phyloP scores from a whole-genome alignment of 139 green algal genomes.

The Chlorella sp. region DNA sequence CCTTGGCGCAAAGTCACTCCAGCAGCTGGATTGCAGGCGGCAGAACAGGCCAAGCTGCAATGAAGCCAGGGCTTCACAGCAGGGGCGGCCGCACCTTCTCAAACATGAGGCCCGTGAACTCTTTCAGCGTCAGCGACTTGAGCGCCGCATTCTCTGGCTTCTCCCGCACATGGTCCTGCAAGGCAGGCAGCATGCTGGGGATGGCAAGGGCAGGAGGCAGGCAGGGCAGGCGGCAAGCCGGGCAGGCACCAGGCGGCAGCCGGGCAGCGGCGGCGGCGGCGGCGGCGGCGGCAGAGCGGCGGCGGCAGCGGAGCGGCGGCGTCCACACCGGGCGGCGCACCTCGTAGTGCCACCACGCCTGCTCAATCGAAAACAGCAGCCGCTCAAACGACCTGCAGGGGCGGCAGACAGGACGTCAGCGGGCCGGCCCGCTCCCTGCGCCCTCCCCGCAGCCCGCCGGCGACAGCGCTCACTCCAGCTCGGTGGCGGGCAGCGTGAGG shows the following conservation, averaged over 20 bases:
- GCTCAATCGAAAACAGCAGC: constrained; percentile 94
- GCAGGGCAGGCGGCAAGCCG: not conserved
- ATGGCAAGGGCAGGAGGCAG: no score
- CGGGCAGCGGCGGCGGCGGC: not conserved
- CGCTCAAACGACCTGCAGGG: constrained; percentile 82
- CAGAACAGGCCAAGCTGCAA: no score
- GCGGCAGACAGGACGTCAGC: not conserved
- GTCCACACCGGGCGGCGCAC: constrained; percentile 43
- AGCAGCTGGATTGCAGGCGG: no score
- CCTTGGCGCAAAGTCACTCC: no score
- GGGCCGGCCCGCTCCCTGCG: not conserved
- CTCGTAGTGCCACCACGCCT: constrained; percentile 98
- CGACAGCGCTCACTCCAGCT: constrained; percentile 68
- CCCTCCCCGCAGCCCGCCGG: not conserved
- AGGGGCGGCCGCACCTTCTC: constrained; percentile 27
- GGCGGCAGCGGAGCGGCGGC: not conserved
- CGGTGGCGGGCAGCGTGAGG: constrained; percentile 81
- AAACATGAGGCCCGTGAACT: constrained; percentile 85
- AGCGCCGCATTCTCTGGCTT: constrained; percentile 34
- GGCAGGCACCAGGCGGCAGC: not conserved
- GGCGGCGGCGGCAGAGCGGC: not conserved
- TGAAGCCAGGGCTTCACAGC: no score
- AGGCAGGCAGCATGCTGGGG: no score
- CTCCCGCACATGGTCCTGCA: constrained; percentile 46
- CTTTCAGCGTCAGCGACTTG: constrained; percentile 48